Evolutionary conservation across 768 basidiomycete genomes (phyloP), one percentile per base, ranked within the genome.

Genomic region (Termitomyces heimii): DNA sequence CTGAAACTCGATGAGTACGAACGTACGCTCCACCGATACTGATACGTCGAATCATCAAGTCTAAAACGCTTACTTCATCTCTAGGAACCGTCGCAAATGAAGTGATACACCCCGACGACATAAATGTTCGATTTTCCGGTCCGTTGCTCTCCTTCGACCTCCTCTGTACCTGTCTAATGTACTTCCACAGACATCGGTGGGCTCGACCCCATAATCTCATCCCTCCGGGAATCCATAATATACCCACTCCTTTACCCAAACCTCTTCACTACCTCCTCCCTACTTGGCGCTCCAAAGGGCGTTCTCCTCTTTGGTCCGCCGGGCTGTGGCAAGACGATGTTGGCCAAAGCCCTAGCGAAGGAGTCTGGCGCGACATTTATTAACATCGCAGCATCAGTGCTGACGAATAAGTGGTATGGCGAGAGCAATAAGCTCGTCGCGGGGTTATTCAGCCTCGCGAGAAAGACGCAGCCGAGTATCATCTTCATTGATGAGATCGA

Each of bases 401-500:
- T 78, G 3, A 77, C 77, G 35, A 78, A 78, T 63, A 78, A 78
- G 61, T 78, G 77, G 77, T 78, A 77, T 42, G 77, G 77, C 45
- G 77, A 78, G 62, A 76, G 75, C 13, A 98, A 98, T 73, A 98
- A 98, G 70, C 85, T 99, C 48, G 94, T 99, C 18, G 91, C 92
- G 0, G 95, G 89, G 1, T 73, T 98, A 45, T 98, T 99, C 75
- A 91, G 92, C 50, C 84, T 99, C 22, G 97, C 97, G 26, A 77
- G 86, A 50, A 98, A 98, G 73, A 83, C 91, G 2, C 93, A 98
- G 66, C 97, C 97, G 0, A 82, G 87, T 57, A 98, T 99, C 67
- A 95, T 99, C 62, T 99, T 99, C 71, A 97, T 98, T 66, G 96
- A 99, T 68, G 97, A 98, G 73, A 98, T 99, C 62, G 96, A 99